These are phyloP conservation scores for Neospora caninum DNA, from an alignment of 169 alveolate species.

Conservation along the genomic window DNA sequence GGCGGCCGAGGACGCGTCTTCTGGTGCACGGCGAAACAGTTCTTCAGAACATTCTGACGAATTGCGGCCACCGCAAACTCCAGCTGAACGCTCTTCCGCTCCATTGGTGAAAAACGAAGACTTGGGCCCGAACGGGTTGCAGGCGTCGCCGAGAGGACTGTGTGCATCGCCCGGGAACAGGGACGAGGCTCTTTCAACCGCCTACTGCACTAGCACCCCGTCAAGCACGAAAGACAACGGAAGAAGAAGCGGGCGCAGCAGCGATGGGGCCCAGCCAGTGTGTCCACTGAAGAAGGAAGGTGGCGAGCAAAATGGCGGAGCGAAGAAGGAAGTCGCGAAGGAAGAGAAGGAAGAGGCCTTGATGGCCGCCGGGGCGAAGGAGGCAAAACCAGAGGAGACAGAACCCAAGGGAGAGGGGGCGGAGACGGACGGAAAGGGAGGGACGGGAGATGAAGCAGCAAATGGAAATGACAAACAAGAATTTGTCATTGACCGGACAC, in stretches of 20 bases:
- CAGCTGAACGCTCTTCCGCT: neutral
- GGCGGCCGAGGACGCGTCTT: conserved; percentile 4
- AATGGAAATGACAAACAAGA: neutral
- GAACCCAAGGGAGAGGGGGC: neutral
- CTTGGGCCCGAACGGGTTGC: neutral
- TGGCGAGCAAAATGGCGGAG: conserved; percentile 44
- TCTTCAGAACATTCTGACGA: neutral
- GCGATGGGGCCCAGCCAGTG: neutral
- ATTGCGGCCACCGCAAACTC: neutral
- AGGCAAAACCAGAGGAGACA: neutral
- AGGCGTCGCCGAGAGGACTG: neutral
- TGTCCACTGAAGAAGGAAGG: conserved; percentile 6
- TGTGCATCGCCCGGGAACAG: too few relatives aligned
- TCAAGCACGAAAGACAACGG: conserved; percentile 10
- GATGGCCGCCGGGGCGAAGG: conserved; percentile 19
- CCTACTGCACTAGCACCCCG: conserved; percentile 60
- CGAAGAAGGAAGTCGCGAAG: neutral
- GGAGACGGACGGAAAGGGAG: neutral
- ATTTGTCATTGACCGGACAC: conserved; percentile 30
- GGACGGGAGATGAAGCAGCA: neutral
- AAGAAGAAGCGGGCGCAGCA: neutral
- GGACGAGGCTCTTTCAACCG: conserved; percentile 31
- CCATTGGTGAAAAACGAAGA: neutral
- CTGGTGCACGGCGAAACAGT: neutral
- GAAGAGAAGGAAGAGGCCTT: neutral